Conservation (phyloP, 768 basidiomycete species). For the Botryobasidium botryosum region DNA sequence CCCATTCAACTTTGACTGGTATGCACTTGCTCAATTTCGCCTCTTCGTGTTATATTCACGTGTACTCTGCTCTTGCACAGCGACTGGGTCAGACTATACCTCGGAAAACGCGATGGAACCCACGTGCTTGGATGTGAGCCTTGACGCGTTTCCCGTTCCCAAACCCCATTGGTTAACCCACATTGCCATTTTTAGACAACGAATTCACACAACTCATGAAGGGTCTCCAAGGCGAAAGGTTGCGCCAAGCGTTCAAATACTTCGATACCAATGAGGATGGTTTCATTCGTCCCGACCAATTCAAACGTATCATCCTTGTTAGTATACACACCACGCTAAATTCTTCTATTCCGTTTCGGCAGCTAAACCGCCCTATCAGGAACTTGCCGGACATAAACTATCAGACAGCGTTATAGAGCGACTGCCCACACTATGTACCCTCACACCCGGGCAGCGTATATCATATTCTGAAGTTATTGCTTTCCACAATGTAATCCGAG, state of each 20-base stretch:
- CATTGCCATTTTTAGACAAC: constrained; percentile 37
- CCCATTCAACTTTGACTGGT: constrained; percentile 94
- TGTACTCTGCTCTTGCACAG: constrained; percentile 21
- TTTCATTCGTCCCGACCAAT: constrained; percentile 84
- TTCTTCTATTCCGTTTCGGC: neutral
- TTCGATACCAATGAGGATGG: constrained; percentile 84
- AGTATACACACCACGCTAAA: constrained; percentile 17
- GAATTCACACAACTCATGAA: constrained; percentile 99
- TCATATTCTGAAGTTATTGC: constrained; percentile 93
- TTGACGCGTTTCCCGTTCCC: constrained; percentile 11
- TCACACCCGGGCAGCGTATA: constrained; percentile 79
- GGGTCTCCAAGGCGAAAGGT: constrained; percentile 90
- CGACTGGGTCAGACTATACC: constrained; percentile 92
- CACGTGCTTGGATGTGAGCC: constrained; percentile 82
- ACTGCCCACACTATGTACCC: constrained; percentile 78
- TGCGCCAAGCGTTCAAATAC: constrained; percentile 89
- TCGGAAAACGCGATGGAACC: constrained; percentile 80
- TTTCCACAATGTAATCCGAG: constrained; percentile 90
- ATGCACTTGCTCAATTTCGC: constrained; percentile 6
- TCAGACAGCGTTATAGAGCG: constrained; percentile 86
- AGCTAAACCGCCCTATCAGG: too few relatives aligned
- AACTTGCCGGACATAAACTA: constrained; percentile 93
- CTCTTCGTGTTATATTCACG: neutral
- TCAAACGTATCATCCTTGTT: constrained; percentile 88
- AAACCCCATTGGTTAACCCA: constrained; percentile 1